Percentiles rank a stretch among this genome's conserved stretches.
Evolutionary conservation across 257 asterid genomes (phyloP).

Genomic region (Scutellaria minor): DNA sequence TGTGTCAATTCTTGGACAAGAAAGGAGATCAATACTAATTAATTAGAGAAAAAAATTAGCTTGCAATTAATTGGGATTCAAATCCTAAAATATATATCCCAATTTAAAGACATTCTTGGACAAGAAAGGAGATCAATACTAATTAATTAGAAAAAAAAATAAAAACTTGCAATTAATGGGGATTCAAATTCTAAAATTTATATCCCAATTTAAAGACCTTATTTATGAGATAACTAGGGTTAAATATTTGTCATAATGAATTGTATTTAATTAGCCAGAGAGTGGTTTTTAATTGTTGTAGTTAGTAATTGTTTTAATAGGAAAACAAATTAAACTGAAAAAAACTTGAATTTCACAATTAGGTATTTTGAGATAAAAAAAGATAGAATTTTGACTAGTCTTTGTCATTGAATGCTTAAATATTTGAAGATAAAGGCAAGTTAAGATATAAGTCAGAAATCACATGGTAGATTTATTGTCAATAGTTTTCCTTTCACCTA

Average conservation of each 20-base stretch:
- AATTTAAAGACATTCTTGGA: not conserved
- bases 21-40: not conserved
- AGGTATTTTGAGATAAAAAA: not conserved
- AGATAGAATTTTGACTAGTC: not conserved
- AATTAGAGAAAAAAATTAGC: not conserved
- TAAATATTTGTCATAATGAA: not conserved
- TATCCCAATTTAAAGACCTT: not conserved
- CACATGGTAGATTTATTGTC: slow-evolving; percentile 35
- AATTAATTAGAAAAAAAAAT: not conserved
- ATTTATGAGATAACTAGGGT: not conserved
- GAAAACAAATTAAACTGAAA: not conserved
- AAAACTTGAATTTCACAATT: not conserved
- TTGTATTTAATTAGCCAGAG: not conserved
- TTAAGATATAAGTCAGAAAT: slow-evolving; percentile 19
- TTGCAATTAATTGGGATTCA: not conserved
- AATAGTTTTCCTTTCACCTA: slow-evolving; percentile 30
- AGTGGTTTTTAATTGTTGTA: too few relatives aligned
- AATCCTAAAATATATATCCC: not conserved
- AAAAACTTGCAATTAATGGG: not conserved
- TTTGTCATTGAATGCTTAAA: not conserved
- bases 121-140: not conserved
- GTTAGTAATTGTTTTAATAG: not conserved
- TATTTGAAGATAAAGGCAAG: slow-evolving; percentile 10
- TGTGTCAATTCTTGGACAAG: not conserved
- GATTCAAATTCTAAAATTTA: not conserved